These are phyloP conservation scores for Candida nanaspora DNA, from an alignment of 805 yeast genomes.

Conservation along the genomic window DNA sequence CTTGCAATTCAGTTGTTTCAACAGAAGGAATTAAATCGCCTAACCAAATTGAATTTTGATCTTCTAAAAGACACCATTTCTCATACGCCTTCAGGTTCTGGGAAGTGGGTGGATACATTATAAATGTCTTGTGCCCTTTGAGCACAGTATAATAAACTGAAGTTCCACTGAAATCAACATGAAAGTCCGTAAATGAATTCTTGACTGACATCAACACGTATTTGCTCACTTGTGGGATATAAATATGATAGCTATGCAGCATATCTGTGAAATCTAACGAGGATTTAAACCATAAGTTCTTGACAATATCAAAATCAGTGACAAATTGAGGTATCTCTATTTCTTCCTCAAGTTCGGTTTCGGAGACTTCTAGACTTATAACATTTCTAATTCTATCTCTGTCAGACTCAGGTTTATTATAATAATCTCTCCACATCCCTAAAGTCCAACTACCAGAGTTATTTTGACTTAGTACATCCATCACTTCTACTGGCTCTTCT, in stretches of 20 bases:
- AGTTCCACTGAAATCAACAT: conserved; percentile 88
- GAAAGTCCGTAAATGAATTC: conserved; percentile 82
- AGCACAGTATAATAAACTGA: conserved; percentile 83
- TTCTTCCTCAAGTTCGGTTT: conserved; percentile 36
- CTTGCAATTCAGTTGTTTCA: background rate
- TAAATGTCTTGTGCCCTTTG: conserved; percentile 65
- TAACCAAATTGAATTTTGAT: conserved; percentile 60
- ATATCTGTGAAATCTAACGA: conserved; percentile 2
- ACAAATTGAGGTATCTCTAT: conserved; percentile 66
- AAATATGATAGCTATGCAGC: conserved; percentile 12
- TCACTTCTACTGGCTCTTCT: conserved; percentile 63
- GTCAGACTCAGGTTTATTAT: conserved; percentile 31
- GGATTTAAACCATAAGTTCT: conserved; percentile 45
- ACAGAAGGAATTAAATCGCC: conserved; percentile 35
- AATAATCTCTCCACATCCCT: conserved; percentile 71
- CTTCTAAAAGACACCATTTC: conserved; percentile 63
- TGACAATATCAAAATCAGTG: conserved; percentile 58
- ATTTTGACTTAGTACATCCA: conserved; percentile 84
- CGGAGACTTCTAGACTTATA: conserved; percentile 71
- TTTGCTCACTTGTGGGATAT: conserved; percentile 56
- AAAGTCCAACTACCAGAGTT: conserved; percentile 61
- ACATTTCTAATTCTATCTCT: conserved; percentile 73
- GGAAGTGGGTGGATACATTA: conserved; percentile 73
- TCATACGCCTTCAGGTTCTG: conserved; percentile 54
- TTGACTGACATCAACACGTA: conserved; percentile 83